Conservation (phyloP, 176 grass and related monocot genomes). For the Paspalum notatum region DNA sequence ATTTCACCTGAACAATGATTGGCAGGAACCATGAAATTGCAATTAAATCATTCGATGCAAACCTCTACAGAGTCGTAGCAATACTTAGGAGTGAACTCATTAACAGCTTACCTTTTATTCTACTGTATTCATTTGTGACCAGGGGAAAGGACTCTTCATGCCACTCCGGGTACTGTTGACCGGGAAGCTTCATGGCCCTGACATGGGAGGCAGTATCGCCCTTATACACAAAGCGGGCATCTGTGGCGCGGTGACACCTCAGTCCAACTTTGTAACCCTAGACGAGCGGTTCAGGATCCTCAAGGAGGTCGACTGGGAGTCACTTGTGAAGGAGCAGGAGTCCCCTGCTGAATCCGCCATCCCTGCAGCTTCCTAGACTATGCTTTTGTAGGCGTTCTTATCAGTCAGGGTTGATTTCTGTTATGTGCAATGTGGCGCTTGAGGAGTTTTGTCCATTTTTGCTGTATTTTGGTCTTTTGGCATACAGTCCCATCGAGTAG, state of each 20-base stretch:
- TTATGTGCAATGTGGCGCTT: not conserved
- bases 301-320: constrained; percentile 76
- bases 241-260: constrained; percentile 55
- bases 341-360: constrained; percentile 49
- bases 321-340: constrained; percentile 48
- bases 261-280: constrained; percentile 63
- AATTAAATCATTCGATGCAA: constrained; percentile 23
- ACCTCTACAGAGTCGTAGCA: constrained; percentile 12
- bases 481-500: not conserved
- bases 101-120: not conserved
- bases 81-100: not conserved
- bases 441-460: constrained; percentile 17
- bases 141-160: constrained; percentile 91
- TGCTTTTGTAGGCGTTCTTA: not conserved
- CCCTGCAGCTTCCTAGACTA: constrained; percentile 34
- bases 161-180: constrained; percentile 80
- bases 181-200: constrained; percentile 90
- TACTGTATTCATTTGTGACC: constrained; percentile 22
- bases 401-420: not conserved
- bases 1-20: constrained; percentile 4
- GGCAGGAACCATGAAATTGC: constrained; percentile 10
- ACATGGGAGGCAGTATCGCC: constrained; percentile 67
- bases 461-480: not conserved
- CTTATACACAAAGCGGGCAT: constrained; percentile 78
- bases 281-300: constrained; percentile 85